Base-by-base conservation (phyloP, 331 rosid species). In the Stylosanthes scabra region DNA sequence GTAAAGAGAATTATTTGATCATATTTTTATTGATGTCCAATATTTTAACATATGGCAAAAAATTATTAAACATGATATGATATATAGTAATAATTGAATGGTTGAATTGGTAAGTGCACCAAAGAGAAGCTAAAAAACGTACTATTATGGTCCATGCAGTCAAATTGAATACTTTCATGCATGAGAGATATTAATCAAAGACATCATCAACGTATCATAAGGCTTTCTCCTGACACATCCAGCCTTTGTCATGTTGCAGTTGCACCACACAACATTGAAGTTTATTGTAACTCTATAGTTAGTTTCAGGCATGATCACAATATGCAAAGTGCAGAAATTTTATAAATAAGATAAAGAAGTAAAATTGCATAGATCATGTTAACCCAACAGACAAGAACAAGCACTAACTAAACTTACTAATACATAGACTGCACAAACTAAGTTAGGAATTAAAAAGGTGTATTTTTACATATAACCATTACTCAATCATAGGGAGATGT, bases 341-440 rank as follows among this genome's bases (percentile, higher is more conserved):
- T 20, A 20, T 20, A 20, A 20, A 34, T 34, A 3, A 34, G 3
- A 11, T 56, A 46, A 44, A 44, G 9, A 9, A 31, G 16, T 14
- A 34, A 27, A 12, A 39, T 15, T 20, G 42, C 55, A 59, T 39
- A 51, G 25, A 57, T 66, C 42, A 59, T 72, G 71, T n/a, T 63
- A 66, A 79, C 15, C 55, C n/a, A 27, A 42, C 42, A 67, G 49
- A 50, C 8, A 49, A 52, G 52, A 62, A 39, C n/a, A n/a, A 47
- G 25, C 64, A 72, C 60, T 15, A 7, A 50, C 56, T 46, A 46
- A 13, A 12, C 55, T 49, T 12, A 7, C n/a, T 46, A 41, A 63
- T 59, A 63, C 12, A 42, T 40, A 55, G 63, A 63, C 42, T 49
- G 59, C 56, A 62, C 9, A 39, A 58, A 68, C 77, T 50, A 63